Base-by-base conservation (phyloP, 208 protist genomes). In the Crithidia expoeki region DNA sequence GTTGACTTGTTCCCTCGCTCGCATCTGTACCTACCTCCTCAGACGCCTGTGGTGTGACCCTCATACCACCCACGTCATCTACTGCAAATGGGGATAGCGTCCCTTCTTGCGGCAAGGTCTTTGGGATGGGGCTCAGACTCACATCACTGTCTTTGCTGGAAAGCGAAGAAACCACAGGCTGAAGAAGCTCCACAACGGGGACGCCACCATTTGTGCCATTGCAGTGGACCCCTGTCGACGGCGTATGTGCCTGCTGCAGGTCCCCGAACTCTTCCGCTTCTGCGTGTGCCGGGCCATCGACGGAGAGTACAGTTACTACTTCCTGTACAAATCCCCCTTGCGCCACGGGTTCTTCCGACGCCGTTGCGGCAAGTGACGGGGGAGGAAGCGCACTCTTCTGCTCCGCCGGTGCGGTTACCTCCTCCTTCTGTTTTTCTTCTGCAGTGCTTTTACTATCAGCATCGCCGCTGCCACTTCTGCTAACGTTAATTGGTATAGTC, bases 211-310 rank as follows among this genome's bases (percentile, higher is more conserved):
- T 6, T 17, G 21, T 21, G 4, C n/a, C 34, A 2, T 36, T 6
- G 28, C n/a, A 11, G 2, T 33, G 1, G 16, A 2, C 57, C 12
- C 12, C 27, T 9, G 40, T n/a, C 27, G 17, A 12, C 6, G 38
- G 21, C 23, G 56, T 21, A 10, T 12, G 36, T 17, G 42, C 4
- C 9, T 47, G 16, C 42, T 17, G 5, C 42, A n/a, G 5, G 9
- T 17, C 42, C 9, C 42, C n/a, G 42, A 9, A 2, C 36, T 21
- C 27, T 16, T 49, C 7, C 10, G 7, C 33, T 17, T 56, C 61
- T 5, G 46, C 0, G 33, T 67, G 47, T 33, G 61, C 25, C 9
- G 61, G 61, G 2, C 61, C 61, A 14, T 56, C 61, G 5, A 57
- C 34, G 4, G 34, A 14, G 30, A 44, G 3, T 10, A 0, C 49